These are phyloP conservation scores for Hyphopichia pseudoburtonii DNA, from an alignment of 1,139 yeast species.

Conservation along the genomic window DNA sequence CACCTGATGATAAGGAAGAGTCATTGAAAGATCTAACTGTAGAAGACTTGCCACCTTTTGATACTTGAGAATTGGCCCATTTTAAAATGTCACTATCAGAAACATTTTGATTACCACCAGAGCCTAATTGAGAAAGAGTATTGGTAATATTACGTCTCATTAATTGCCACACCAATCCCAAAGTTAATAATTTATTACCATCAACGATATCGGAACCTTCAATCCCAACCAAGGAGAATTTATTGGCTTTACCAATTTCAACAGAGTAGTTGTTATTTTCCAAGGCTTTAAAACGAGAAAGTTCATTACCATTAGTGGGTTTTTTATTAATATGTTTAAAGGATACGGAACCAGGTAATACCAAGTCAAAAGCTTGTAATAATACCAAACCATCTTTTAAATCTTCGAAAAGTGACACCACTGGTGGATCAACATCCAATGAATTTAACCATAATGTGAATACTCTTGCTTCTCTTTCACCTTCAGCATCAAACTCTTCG, in stretches of 20 bases:
- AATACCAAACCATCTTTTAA: slow-evolving; percentile 89
- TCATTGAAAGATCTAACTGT: slow-evolving; percentile 85
- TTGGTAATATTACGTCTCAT: slow-evolving; percentile 94
- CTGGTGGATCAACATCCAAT: slow-evolving; percentile 93
- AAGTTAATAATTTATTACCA: slow-evolving; percentile 83
- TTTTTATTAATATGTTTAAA: slow-evolving; percentile 78
- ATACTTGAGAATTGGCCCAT: slow-evolving; percentile 89
- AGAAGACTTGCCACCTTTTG: slow-evolving; percentile 74
- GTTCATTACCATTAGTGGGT: slow-evolving; percentile 67
- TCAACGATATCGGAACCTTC: slow-evolving; percentile 98
- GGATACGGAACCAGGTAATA: slow-evolving; percentile 89
- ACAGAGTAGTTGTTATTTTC: slow-evolving; percentile 97
- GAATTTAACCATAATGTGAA: slow-evolving; percentile 97
- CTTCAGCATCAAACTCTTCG: slow-evolving; percentile 97
- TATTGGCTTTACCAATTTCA: slow-evolving; percentile 88
- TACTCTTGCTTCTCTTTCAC: slow-evolving; percentile 98
- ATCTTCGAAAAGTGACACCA: slow-evolving; percentile 88
- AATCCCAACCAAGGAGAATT: slow-evolving; percentile 92
- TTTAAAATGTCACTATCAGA: slow-evolving; percentile 82
- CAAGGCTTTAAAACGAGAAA: slow-evolving; percentile 89
- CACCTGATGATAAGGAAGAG: slow-evolving; percentile 69
- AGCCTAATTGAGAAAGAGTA: slow-evolving; percentile 71
- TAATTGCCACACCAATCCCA: slow-evolving; percentile 98
- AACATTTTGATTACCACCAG: slow-evolving; percentile 58
- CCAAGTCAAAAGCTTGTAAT: slow-evolving; percentile 93